Percentiles rank a stretch among this genome's conserved stretches.
Evolutionary conservation across 192 early-diverging fungal genomes (phyloP).

Genomic region (Coemansia sp.): DNA sequence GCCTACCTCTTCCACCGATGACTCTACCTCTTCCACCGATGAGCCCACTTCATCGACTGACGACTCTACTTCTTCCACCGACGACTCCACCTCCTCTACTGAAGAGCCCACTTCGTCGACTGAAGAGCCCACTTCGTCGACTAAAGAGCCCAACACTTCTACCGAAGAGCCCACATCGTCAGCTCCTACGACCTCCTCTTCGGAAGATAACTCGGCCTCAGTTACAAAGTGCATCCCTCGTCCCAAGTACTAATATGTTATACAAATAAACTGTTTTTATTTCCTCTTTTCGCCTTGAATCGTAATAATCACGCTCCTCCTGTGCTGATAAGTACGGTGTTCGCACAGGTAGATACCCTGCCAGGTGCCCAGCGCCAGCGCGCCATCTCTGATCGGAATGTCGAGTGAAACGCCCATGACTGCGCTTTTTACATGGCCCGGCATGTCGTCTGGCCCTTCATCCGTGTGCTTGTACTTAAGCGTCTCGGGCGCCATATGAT

Average conservation of each 20-base stretch:
- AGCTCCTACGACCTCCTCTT: too few species aligned
- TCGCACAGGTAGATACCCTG: slow-evolving; percentile 81
- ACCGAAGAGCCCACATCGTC: too few species aligned
- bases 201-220: too few species aligned
- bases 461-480: slow-evolving; percentile 76
- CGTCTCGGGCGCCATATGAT: slow-evolving; percentile 78
- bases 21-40: slow-evolving; percentile 5
- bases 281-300: slow-evolving; percentile 68
- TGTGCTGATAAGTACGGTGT: slow-evolving; percentile 61
- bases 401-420: slow-evolving; percentile 80
- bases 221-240: slow-evolving; percentile 39
- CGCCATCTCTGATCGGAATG: slow-evolving; percentile 81
- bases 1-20: slow-evolving; percentile 7
- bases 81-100: slow-evolving; percentile 11
- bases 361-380: slow-evolving; percentile 79
- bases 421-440: slow-evolving; percentile 83
- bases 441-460: slow-evolving; percentile 91
- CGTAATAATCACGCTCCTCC: slow-evolving; percentile 68
- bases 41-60: slow-evolving; percentile 8
- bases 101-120: slow-evolving; percentile 7
- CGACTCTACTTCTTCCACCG: neutral
- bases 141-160: too few species aligned
- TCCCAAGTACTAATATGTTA: slow-evolving; percentile 10
- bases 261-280: neutral
- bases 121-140: too few species aligned